These are phyloP conservation scores for Linnemannia elongata DNA, from an alignment of 192 early-diverging fungal genomes.

Conservation along the genomic window DNA sequence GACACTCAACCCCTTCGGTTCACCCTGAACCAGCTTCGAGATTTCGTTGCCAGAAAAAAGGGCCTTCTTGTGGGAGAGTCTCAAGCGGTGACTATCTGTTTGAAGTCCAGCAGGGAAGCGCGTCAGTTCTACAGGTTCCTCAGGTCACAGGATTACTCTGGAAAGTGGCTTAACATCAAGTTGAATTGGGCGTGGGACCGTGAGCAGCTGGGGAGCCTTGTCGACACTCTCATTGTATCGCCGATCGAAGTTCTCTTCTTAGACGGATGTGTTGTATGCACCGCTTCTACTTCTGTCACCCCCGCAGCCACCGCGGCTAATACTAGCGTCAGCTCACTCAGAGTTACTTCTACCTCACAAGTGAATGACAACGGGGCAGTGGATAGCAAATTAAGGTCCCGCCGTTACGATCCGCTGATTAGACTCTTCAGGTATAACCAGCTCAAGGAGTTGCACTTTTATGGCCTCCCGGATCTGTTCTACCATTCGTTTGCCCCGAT, in stretches of 20 bases:
- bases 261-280: not conserved
- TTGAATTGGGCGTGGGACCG: slow-evolving; percentile 1
- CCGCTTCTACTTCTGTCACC: not conserved
- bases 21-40: not conserved
- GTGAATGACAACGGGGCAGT: not conserved
- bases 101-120: not conserved
- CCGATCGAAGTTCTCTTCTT: not conserved
- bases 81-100: not conserved
- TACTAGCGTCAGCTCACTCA: not conserved
- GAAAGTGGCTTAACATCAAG: not conserved
- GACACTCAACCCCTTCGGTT: not conserved
- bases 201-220: not conserved
- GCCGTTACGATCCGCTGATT: not conserved
- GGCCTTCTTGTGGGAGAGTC: not conserved
- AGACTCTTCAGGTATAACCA: not conserved
- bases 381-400: not conserved
- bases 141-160: not conserved
- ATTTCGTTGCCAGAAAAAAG: not conserved
- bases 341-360: not conserved
- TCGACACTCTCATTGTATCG: not conserved
- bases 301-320: not conserved
- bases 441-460: not conserved
- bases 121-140: slow-evolving; percentile 7
- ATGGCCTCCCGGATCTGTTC: not conserved
- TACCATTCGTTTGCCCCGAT: not conserved